Evolutionary conservation across 2,329 filamentous ascomycete species (phyloP), one percentile per base, ranked within the genome.

Genomic region (Pseudocercospora cruenta): DNA sequence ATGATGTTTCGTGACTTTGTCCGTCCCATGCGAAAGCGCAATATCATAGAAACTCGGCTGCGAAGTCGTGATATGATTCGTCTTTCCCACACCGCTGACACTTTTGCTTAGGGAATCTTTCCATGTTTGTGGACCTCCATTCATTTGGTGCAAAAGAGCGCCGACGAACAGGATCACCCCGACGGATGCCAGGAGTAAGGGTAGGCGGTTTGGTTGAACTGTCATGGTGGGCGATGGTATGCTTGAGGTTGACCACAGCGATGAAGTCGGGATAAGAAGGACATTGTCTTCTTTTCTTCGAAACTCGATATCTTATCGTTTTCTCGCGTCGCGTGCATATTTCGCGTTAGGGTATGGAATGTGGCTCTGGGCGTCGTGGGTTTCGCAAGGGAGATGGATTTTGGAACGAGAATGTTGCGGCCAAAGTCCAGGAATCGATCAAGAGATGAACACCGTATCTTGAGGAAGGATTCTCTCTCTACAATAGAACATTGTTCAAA

Each of bases 1-100:
- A 26, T 76, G 73, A 68, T 80, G 79, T 1, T 63, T 65, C 8
- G 76, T 78, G n/a, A 81, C 79, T 64, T 80, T 80, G 70, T 81
- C 78, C 4, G 79, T 79, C 33, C 78, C 79, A 64, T 80, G 72
- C 21, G 78, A 76, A 14, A 72, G 67, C 5, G 77, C 79, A 54
- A 82, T 73, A 16, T 80, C 75, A 59, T 76, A 73, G 69, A 78
- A 79, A 8, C 69, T 69, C 3, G 63, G 62, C 33, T 22, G 57
- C 6, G 31, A 55, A 26, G 28, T 28, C 8, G 14, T 21, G 14
- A 57, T 57, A 24, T 33, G 22, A 26, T 57, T 26, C 53, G 10
- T 26, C 26, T 33, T 51, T 16, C 47, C 47, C 16, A 58, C 55
- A 10, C 55, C 26, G 12, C 53, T 21, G 55, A 58, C 31, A 26